A percentile compares a stretch with the other conserved stretches of the same genome.
Evolutionary conservation across 441 rosid species (phyloP).

Genomic region (Croton setiger): DNA sequence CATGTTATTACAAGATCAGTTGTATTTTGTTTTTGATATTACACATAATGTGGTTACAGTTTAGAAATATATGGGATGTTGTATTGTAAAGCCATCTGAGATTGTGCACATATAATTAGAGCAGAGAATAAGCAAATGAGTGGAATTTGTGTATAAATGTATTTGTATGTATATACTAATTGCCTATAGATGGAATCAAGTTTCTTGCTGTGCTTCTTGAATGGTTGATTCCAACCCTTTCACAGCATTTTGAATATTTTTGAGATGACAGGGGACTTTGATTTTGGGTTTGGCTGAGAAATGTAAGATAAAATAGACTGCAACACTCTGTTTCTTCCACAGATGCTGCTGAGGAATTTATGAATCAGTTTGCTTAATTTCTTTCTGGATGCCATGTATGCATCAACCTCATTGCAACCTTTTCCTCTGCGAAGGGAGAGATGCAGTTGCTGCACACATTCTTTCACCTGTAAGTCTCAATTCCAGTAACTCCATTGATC

Average conservation of each 20-base stretch:
- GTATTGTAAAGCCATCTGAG: too few relatives aligned
- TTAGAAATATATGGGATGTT: neutral
- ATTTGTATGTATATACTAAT: slow-evolving; percentile 15
- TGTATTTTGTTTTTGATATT: neutral
- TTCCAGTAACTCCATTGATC: slow-evolving; percentile 30
- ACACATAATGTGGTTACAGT: neutral
- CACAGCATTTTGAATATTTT: neutral
- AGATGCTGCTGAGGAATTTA: slow-evolving; percentile 1
- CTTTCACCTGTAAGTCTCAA: slow-evolving; percentile 27
- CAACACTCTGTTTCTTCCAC: too few relatives aligned
- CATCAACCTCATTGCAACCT: slow-evolving; percentile 22
- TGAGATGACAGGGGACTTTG: too few relatives aligned
- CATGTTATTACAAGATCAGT: too few relatives aligned
- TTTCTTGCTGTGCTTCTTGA: slow-evolving; percentile 23
- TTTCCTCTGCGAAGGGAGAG: slow-evolving; percentile 29
- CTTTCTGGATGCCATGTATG: slow-evolving; percentile 27
- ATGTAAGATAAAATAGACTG: too few relatives aligned
- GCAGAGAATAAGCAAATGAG: neutral
- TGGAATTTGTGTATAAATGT: neutral
- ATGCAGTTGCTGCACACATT: slow-evolving; percentile 26
- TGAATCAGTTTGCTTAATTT: slow-evolving; percentile 21
- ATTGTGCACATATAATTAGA: neutral
- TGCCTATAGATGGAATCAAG: slow-evolving; percentile 23
- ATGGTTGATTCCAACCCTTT: slow-evolving; percentile 20
- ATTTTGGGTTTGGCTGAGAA: too few relatives aligned